Base-by-base conservation (phyloP, 2,329 filamentous ascomycete genomes). In the Ophiostoma populinum region DNA sequence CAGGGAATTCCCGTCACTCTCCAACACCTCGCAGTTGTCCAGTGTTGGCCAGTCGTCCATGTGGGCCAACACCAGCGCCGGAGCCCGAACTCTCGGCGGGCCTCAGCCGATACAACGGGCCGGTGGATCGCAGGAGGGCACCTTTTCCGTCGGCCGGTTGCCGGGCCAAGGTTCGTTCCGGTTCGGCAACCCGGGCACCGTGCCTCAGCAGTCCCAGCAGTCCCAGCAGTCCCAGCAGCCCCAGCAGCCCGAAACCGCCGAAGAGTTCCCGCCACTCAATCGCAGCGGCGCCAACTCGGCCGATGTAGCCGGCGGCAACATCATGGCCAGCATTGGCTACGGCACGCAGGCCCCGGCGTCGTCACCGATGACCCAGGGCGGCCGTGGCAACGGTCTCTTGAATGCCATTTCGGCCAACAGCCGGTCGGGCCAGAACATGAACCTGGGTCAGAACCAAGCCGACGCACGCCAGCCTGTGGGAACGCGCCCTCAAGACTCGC, bases 1-100 rank as follows among this genome's bases (percentile, higher is more conserved):
- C 35, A 78, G 72, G 41, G 72, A 78, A 48, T 78, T 78, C 36
- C 73, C 73, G 7, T 74, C 71, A 16, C 53, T 78, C 45, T 75
- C 70, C 34, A 73, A 70, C 46, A 73, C 67, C 43, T 58, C 67
- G 29, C 67, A 70, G 46, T 52, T 70, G 28, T 55, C 62, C 19
- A 65, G 52, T 39, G 51, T 60, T 6, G 62, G 50, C 30, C 62
- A 62, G 41, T 54, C 61, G 11, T 65, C 65, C 5, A 58, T 73
- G 53, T 74, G 69, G 69, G 62, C 66, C 27, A 55, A 58, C 18
- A 56, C 57, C 41, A 55, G 58, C 18, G 56, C 57, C 41, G 61
- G 60, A 6, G 55, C 62, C 13, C 57, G 68, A 41, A 64, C 56
- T 38, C 51, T 68, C 37, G 57, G 56, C 29, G 63, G 57, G 2